Evolutionary conservation across 2,329 filamentous ascomycete genomes (phyloP), one percentile per base, ranked within the genome.

Genomic region (Verticillium alfalfae): DNA sequence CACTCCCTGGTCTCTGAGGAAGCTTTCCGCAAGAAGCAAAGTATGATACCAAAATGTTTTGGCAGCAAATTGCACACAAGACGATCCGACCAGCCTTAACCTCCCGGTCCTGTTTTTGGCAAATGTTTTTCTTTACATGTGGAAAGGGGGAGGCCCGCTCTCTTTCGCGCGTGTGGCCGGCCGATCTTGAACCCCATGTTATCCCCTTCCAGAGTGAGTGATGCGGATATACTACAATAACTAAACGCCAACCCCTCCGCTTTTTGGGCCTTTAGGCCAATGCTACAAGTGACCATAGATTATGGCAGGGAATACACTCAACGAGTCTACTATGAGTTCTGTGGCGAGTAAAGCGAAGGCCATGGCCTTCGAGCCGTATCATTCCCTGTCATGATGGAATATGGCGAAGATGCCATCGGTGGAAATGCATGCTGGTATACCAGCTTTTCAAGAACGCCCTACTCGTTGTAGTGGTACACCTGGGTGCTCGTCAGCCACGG

Each of bases 401-500:
- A 12, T 52, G 45, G 45, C 45, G 18, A 52, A 8, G 10, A 8
- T 52, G 45, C 45, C 45, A 22, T 52, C 45, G 45, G 26, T 57
- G 31, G 55, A 34, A 57, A 57, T 38, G 31, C 34, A 38, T 57
- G 55, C 55, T 57, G 31, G 34, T 34, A 16, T 4, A 8, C 52
- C 36, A 57, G 36, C 36, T 16, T 34, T 6, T 22, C 16, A 36
- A 57, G 52, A 54, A 15, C 18, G 34, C 63, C 70, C 81, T 83
- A 94, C 79, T 96, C 91, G 73, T 96, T 94, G 80, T 92, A 94
- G 76, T 96, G 91, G 75, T 93, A 96, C 65, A 95, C 88, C 91
- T 95, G 66, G 13, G 64, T 54, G n/a, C 10, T 52, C 13, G 45
- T 52, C 3, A 36, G 15, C 18, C 26, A 18, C 26, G 16, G 2